These are phyloP conservation scores for Rhododendron kiyosumense DNA, from an alignment of 148 eudicot genomes.

Conservation along the genomic window DNA sequence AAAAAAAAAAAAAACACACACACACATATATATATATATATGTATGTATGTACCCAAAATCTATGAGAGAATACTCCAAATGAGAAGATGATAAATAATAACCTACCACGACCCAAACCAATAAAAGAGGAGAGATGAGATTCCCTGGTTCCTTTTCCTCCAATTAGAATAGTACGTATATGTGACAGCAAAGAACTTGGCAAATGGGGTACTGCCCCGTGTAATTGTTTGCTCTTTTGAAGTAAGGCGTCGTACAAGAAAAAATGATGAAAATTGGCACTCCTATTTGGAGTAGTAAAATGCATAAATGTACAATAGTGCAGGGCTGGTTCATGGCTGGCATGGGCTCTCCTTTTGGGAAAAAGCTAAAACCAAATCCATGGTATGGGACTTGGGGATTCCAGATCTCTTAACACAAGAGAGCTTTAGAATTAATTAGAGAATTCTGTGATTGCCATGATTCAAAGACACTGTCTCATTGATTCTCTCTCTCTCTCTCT, in stretches of 20 bases:
- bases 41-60: not conserved
- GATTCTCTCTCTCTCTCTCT: slow-evolving; percentile 5
- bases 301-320: not conserved
- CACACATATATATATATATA: no score
- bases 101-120: slow-evolving; percentile 4
- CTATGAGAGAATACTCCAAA: slow-evolving; percentile 13
- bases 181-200: not conserved
- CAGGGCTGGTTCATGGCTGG: slow-evolving; percentile 19
- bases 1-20: no score
- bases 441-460: not conserved
- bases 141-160: slow-evolving; percentile 13
- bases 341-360: slow-evolving; percentile 25
- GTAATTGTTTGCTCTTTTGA: slow-evolving; percentile 13
- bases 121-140: slow-evolving; percentile 18
- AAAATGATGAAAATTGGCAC: not conserved
- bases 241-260: not conserved
- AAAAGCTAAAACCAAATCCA: slow-evolving; percentile 12
- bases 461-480: not conserved
- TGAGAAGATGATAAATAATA: slow-evolving; percentile 22
- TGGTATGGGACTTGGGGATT: slow-evolving; percentile 9
- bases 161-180: not conserved
- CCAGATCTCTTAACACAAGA: not conserved
- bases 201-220: slow-evolving; percentile 18
- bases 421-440: slow-evolving; percentile 5
- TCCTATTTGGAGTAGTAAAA: not conserved